Percentiles rank a stretch among this genome's conserved stretches.
These are phyloP conservation scores for Fusarium chlamydosporum DNA, from an alignment of 2,329 filamentous ascomycete species.

Conservation along the genomic window DNA sequence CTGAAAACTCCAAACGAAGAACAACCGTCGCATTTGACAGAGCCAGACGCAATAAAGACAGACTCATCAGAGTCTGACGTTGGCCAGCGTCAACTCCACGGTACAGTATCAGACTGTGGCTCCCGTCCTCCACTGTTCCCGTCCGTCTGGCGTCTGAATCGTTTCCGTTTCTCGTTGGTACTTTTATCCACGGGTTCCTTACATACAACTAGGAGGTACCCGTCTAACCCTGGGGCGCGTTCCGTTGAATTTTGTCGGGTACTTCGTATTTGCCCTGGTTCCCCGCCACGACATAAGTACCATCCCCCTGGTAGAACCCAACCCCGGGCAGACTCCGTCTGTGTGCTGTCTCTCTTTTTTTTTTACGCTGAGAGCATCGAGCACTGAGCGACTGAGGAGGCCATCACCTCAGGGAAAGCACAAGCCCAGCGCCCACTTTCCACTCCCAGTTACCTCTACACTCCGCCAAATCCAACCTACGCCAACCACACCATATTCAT, in stretches of 20 bases:
- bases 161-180: constrained; percentile 40
- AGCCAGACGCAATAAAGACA: neutral
- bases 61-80: constrained; percentile 15
- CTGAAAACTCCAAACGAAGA: constrained; percentile 6
- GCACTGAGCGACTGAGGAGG: constrained; percentile 29
- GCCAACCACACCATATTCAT: constrained; percentile 47
- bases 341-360: constrained; percentile 36
- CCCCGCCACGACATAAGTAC: constrained; percentile 33
- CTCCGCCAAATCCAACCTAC: constrained; percentile 48
- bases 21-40: constrained; percentile 12
- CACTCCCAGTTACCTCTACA: constrained; percentile 48
- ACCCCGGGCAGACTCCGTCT: constrained; percentile 30
- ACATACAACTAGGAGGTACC: constrained; percentile 40
- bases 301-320: constrained; percentile 40
- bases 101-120: constrained; percentile 26
- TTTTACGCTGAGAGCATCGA: constrained; percentile 32
- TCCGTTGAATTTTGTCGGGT: constrained; percentile 27
- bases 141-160: constrained; percentile 36
- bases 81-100: constrained; percentile 1
- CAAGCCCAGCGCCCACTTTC: constrained; percentile 47
- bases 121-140: constrained; percentile 38
- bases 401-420: constrained; percentile 43
- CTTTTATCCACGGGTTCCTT: constrained; percentile 26
- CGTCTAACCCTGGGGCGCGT: constrained; percentile 27
- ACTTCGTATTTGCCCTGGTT: constrained; percentile 23